Evolutionary conservation across 169 alveolate genomes (phyloP).

Genomic region (Perkinsus olseni): DNA sequence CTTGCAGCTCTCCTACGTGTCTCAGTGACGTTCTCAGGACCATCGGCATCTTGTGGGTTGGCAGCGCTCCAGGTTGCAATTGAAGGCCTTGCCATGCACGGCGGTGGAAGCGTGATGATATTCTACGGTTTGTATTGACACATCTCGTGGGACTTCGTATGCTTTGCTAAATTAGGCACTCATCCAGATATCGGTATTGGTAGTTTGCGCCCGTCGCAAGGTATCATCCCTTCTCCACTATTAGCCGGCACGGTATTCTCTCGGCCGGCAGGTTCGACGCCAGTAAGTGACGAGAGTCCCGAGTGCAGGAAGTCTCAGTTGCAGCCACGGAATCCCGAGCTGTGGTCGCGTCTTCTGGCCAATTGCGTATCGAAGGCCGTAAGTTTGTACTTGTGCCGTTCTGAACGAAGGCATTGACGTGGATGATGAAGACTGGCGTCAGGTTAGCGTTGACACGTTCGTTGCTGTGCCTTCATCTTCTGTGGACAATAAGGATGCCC

Average conservation of each 20-base stretch:
- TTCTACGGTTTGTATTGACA: background rate
- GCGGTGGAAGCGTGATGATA: background rate
- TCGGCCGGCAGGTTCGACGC: background rate
- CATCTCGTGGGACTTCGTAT: background rate
- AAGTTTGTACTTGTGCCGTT: background rate
- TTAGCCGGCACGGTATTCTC: background rate
- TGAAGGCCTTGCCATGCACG: background rate
- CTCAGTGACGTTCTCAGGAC: background rate
- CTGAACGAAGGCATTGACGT: no score
- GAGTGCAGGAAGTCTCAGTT: background rate
- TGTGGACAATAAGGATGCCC: background rate
- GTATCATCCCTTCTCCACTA: background rate
- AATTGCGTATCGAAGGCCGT: background rate
- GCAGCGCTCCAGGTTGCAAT: background rate
- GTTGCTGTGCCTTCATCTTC: background rate
- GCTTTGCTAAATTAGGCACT: background rate
- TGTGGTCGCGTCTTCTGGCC: background rate
- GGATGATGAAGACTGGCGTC: background rate
- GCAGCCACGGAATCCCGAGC: background rate
- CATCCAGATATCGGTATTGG: background rate
- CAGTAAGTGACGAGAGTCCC: background rate
- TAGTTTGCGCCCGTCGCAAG: background rate
- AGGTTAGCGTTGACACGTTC: background rate
- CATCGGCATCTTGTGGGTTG: background rate
- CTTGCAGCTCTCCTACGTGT: background rate